Conservation (phyloP, 2,329 filamentous ascomycete genomes). For the Hypoxylon sp. region DNA sequence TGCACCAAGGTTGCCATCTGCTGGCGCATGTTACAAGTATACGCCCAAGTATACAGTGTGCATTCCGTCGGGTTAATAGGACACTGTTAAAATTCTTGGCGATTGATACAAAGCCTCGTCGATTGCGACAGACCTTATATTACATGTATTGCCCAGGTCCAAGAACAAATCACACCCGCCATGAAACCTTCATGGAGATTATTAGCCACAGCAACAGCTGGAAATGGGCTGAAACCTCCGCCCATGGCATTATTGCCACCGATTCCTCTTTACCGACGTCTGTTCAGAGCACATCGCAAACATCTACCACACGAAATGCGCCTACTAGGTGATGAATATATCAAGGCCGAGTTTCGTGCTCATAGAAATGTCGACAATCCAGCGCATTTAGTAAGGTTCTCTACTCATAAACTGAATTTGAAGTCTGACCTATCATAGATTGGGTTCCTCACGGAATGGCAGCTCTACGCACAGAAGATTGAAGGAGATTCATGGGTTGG, state of each 20-base stretch:
- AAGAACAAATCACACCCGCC: conserved; percentile 50
- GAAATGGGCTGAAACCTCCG: conserved; percentile 50
- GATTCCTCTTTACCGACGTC: conserved; percentile 88
- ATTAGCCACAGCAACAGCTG: conserved; percentile 48
- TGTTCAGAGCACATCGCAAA: conserved; percentile 88
- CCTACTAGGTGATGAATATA: conserved; percentile 89
- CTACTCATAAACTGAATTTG: not conserved
- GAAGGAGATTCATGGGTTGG: conserved; percentile 90
- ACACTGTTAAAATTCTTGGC: conserved; percentile 14
- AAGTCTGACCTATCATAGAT: conserved; percentile 70
- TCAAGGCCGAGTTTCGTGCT: conserved; percentile 91
- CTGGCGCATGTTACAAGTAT: not conserved
- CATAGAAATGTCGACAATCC: conserved; percentile 91
- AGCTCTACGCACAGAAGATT: conserved; percentile 91
- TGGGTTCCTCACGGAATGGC: conserved; percentile 97
- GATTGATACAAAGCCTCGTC: conserved; percentile 2
- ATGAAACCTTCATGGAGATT: conserved; percentile 51
- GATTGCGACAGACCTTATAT: conserved; percentile 3
- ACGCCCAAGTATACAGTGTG: conserved; percentile 24
- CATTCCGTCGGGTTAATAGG: not conserved
- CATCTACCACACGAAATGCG: conserved; percentile 81
- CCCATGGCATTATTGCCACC: conserved; percentile 83
- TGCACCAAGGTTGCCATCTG: no score
- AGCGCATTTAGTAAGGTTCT: conserved; percentile 80
- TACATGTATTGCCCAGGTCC: conserved; percentile 7